Evolutionary conservation across 805 yeast genomes (phyloP).

Genomic region (Myxozyma neglecta): DNA sequence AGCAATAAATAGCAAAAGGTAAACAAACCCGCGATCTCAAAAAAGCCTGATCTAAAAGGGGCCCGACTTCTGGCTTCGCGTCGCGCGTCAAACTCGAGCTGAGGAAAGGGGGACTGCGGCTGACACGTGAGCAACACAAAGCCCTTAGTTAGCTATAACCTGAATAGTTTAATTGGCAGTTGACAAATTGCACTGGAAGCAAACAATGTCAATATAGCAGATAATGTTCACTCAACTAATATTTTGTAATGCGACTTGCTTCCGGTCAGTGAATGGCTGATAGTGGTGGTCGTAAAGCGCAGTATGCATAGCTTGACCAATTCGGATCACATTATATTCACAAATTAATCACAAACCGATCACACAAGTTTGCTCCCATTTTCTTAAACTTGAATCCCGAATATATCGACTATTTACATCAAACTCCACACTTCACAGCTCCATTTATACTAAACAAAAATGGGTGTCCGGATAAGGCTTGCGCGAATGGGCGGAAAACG

Average conservation of each 20-base stretch:
- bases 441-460: neutral
- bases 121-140: neutral
- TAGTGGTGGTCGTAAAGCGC: too few species aligned
- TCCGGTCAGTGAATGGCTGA: too few species aligned
- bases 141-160: neutral
- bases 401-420: too few species aligned
- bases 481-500: conserved; percentile 91
- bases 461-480: conserved; percentile 72
- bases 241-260: too few species aligned
- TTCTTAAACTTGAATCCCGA: too few species aligned
- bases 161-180: neutral
- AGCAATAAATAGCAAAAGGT: neutral
- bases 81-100: conserved; percentile 3
- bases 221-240: too few species aligned
- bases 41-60: conserved; percentile 4
- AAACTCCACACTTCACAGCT: too few species aligned
- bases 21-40: neutral
- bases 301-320: too few species aligned
- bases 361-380: too few species aligned
- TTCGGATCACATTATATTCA: too few species aligned
- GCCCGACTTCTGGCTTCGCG: neutral
- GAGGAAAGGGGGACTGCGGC: conserved; percentile 8
- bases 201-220: too few species aligned
- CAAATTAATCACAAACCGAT: too few species aligned
- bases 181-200: neutral